Percentiles rank a stretch among this genome's conserved stretches.
phyloP scores from a whole-genome alignment of 78 protist species.

The Tieghemostelium lacteum region DNA sequence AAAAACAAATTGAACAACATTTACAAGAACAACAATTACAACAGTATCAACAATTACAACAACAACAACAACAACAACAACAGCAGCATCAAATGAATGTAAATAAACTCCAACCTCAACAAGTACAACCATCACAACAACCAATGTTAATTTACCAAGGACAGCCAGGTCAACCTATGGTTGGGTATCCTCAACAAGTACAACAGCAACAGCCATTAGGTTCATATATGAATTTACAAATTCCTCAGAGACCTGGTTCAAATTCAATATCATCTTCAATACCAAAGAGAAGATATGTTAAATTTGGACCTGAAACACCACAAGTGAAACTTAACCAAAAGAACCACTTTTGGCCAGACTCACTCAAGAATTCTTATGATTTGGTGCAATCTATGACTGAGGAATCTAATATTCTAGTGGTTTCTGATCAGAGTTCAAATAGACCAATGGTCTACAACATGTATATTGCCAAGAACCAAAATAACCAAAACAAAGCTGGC shows the following conservation, averaged over 20 bases:
- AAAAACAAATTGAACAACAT: not conserved
- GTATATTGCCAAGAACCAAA: conserved; percentile 25
- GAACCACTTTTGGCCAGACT: conserved; percentile 10
- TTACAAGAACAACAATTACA: not conserved
- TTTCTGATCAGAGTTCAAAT: not conserved
- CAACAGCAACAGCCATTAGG: conserved; percentile 9
- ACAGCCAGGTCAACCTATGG: not conserved
- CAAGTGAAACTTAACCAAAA: conserved; percentile 27
- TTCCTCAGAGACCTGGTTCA: too few species aligned
- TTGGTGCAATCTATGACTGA: conserved; percentile 17
- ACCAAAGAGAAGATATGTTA: conserved; percentile 54
- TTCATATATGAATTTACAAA: too few species aligned
- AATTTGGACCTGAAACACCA: conserved; percentile 32
- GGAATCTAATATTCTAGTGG: conserved; percentile 24
- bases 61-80: conserved; percentile 32
- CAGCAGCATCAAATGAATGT: not conserved
- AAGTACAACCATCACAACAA: conserved; percentile 1
- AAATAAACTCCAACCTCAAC: too few species aligned
- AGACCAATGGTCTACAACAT: conserved; percentile 18
- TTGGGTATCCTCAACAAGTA: not conserved
- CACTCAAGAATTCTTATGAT: conserved; percentile 17
- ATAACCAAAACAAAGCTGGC: not conserved
- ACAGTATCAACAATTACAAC: conserved; percentile 1
- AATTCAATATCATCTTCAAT: too few species aligned
- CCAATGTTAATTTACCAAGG: not conserved